Evolutionary conservation across 148 eudicot species (phyloP).

Genomic region (Bassia scoparia): DNA sequence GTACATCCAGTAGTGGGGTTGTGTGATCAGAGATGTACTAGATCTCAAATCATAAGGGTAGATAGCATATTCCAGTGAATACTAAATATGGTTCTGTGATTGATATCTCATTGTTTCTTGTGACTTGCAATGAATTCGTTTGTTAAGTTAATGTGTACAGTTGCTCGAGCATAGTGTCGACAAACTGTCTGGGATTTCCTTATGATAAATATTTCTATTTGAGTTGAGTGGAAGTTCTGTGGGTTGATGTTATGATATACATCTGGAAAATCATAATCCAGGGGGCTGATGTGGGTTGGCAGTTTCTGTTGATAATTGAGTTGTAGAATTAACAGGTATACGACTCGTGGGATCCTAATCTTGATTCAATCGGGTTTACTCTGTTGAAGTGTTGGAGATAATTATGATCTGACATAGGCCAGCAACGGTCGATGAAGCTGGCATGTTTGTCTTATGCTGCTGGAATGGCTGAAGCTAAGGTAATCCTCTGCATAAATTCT

Average conservation of each 20-base stretch:
- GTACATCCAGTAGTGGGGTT: too few relatives aligned
- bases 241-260: neutral
- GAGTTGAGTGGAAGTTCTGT: neutral
- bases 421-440: constrained; percentile 7
- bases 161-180: constrained; percentile 27
- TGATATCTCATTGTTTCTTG: too few relatives aligned
- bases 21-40: neutral
- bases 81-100: neutral
- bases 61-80: neutral
- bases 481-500: neutral
- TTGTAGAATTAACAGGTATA: neutral
- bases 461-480: constrained; percentile 3
- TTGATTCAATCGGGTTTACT: neutral
- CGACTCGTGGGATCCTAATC: neutral
- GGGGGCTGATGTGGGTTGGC: constrained; percentile 1
- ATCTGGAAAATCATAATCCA: neutral
- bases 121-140: too few relatives aligned
- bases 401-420: constrained; percentile 1
- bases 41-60: neutral
- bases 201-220: constrained; percentile 10
- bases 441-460: neutral
- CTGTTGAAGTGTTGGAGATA: neutral
- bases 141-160: constrained; percentile 16
- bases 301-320: neutral
- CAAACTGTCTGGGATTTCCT: constrained; percentile 17